These are phyloP conservation scores for Gastrolobium bilobum DNA, from an alignment of 306 rosid genomes.

Conservation along the genomic window DNA sequence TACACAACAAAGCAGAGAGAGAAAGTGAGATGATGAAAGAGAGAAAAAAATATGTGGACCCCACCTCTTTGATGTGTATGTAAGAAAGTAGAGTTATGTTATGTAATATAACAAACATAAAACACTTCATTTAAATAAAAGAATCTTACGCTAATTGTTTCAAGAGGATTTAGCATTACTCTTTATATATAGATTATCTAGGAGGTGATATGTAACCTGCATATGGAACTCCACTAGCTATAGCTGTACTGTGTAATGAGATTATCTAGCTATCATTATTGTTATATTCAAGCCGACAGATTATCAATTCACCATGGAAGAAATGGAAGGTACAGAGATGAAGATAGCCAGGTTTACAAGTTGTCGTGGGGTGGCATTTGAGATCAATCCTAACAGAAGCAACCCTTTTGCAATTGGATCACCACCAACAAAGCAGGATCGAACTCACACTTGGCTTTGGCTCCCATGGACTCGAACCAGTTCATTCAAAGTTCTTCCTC, in stretches of 20 bases:
- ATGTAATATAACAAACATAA: too few species aligned
- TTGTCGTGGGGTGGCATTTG: conserved; percentile 67
- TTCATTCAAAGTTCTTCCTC: conserved; percentile 51
- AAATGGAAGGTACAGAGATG: conserved; percentile 41
- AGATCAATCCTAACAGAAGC: conserved; percentile 54
- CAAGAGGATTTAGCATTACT: conserved; percentile 4
- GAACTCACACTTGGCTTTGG: conserved; percentile 50
- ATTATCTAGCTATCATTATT: conserved; percentile 21
- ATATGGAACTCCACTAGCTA: conserved; percentile 33
- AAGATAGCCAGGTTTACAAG: conserved; percentile 62
- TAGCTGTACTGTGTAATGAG: conserved; percentile 25
- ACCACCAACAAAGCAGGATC: conserved; percentile 46
- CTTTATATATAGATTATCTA: conserved; percentile 11
- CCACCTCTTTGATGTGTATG: too few species aligned
- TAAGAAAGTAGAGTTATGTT: too few species aligned
- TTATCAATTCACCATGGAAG: conserved; percentile 43
- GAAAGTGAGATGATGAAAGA: too few species aligned
- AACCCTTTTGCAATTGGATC: conserved; percentile 54
- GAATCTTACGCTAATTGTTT: neutral
- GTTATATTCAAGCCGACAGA: conserved; percentile 20
- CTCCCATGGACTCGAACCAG: conserved; percentile 56
- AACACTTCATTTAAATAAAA: too few species aligned
- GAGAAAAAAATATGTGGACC: too few species aligned
- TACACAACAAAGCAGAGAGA: too few species aligned
- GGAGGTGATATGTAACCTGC: conserved; percentile 9